Evolutionary conservation across 257 asterid species (phyloP).

Genomic region (Salvia miltiorrhiza): DNA sequence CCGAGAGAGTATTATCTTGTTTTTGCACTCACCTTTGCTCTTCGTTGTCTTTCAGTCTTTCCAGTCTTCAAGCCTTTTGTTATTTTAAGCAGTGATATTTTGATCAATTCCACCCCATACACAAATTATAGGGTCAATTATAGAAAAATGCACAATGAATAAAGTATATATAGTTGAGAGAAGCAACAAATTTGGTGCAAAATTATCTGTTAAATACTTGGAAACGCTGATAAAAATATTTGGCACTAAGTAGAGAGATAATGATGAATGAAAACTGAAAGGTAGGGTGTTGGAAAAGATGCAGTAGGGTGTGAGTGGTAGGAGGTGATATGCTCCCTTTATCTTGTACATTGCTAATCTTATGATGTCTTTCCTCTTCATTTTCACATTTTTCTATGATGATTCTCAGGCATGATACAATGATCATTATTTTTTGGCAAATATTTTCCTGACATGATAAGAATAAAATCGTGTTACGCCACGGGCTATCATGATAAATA

Average conservation of each 20-base stretch:
- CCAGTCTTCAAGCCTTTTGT: too few species aligned
- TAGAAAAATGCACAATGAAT: too few species aligned
- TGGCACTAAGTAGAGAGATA: background rate
- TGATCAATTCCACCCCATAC: too few species aligned
- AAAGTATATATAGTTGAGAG: too few species aligned
- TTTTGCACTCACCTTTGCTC: too few species aligned
- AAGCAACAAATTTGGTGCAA: too few species aligned
- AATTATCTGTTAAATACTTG: too few species aligned
- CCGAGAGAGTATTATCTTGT: too few species aligned
- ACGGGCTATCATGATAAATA: background rate
- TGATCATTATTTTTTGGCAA: conserved; percentile 7
- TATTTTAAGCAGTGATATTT: too few species aligned
- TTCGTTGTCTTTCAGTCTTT: too few species aligned
- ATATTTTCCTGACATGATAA: conserved; percentile 10
- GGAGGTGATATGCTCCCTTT: conserved; percentile 29
- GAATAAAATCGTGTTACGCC: conserved; percentile 14
- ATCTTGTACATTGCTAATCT: conserved; percentile 24
- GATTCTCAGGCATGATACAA: conserved; percentile 5
- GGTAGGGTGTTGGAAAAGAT: background rate
- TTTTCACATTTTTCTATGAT: conserved; percentile 13
- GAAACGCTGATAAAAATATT: background rate
- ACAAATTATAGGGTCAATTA: too few species aligned
- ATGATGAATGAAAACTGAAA: background rate
- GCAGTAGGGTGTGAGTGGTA: background rate
- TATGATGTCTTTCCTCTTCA: conserved; percentile 11